A percentile compares a stretch with the other conserved stretches of the same genome.
These are phyloP conservation scores for Neostapfia colusana DNA, from an alignment of 176 grass and related monocot species.

Conservation along the genomic window DNA sequence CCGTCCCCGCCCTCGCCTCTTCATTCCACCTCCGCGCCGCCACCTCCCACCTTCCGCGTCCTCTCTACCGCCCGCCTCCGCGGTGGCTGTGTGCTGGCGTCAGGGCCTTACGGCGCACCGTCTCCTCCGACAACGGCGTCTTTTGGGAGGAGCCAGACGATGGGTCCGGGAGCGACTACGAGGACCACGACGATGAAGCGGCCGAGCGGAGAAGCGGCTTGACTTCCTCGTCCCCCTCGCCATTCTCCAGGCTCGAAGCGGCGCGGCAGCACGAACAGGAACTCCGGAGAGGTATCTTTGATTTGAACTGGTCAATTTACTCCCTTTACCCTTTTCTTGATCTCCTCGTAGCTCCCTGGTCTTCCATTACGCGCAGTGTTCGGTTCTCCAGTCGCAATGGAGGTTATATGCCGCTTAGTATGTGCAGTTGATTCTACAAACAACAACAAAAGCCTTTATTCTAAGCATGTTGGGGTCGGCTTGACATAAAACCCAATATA, in stretches of 20 bases:
- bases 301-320: neutral
- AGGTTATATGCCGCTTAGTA: neutral
- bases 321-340: too few species aligned
- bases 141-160: slow-evolving; percentile 79
- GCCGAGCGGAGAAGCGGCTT: neutral
- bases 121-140: slow-evolving; percentile 21
- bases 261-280: slow-evolving; percentile 42
- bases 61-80: neutral
- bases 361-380: neutral
- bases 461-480: too few species aligned
- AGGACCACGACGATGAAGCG: slow-evolving; percentile 33
- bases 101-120: neutral
- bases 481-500: too few species aligned
- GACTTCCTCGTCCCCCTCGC: neutral
- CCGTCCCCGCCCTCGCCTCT: neutral
- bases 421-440: too few species aligned
- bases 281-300: slow-evolving; percentile 37
- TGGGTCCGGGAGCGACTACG: slow-evolving; percentile 56
- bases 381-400: neutral
- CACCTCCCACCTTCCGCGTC: neutral
- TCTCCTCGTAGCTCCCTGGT: neutral
- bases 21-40: slow-evolving; percentile 13
- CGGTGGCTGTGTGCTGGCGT: neutral
- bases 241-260: slow-evolving; percentile 10
- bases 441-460: too few species aligned